A percentile compares a stretch with the other conserved stretches of the same genome.
Evolutionary conservation across 2,329 filamentous ascomycete genomes (phyloP).

Genomic region (Blumeria hordei): DNA sequence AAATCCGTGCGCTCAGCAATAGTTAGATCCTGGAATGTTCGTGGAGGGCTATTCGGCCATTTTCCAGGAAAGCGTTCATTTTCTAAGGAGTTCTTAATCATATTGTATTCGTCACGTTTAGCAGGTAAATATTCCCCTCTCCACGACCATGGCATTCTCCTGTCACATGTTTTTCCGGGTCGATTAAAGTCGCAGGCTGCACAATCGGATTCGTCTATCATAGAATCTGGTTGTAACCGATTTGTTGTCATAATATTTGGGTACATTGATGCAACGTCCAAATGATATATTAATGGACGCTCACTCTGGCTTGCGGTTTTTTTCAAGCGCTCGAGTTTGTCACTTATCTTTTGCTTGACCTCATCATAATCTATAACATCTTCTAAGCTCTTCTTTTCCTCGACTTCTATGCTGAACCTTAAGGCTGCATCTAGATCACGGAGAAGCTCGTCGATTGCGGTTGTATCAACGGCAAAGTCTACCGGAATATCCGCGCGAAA

Average conservation of each 20-base stretch:
- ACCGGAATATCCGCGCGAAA: slow-evolving; percentile 90
- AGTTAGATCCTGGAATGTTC: slow-evolving; percentile 60
- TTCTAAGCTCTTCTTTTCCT: slow-evolving; percentile 61
- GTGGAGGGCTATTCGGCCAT: slow-evolving; percentile 39
- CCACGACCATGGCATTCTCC: slow-evolving; percentile 90
- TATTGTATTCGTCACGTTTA: slow-evolving; percentile 96
- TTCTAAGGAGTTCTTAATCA: slow-evolving; percentile 79
- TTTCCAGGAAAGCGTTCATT: slow-evolving; percentile 82
- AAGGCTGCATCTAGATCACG: slow-evolving; percentile 70
- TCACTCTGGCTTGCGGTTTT: slow-evolving; percentile 66
- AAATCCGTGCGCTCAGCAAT: slow-evolving; percentile 60
- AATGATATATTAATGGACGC: slow-evolving; percentile 79
- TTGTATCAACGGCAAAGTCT: slow-evolving; percentile 74
- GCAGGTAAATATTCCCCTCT: slow-evolving; percentile 90
- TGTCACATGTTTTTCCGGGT: slow-evolving; percentile 89
- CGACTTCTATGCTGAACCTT: slow-evolving; percentile 63
- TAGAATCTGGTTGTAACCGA: slow-evolving; percentile 89
- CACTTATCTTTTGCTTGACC: slow-evolving; percentile 59
- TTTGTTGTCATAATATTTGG: slow-evolving; percentile 99
- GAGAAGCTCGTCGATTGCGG: slow-evolving; percentile 73
- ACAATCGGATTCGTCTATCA: slow-evolving; percentile 90
- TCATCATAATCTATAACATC: slow-evolving; percentile 65
- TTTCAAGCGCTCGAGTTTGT: slow-evolving; percentile 47
- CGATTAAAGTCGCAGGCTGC: slow-evolving; percentile 96
- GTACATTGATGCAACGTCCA: slow-evolving; percentile 98